Evolutionary conservation across 805 yeast genomes (phyloP), one percentile per base, ranked within the genome.

Genomic region (Ogataea pini): DNA sequence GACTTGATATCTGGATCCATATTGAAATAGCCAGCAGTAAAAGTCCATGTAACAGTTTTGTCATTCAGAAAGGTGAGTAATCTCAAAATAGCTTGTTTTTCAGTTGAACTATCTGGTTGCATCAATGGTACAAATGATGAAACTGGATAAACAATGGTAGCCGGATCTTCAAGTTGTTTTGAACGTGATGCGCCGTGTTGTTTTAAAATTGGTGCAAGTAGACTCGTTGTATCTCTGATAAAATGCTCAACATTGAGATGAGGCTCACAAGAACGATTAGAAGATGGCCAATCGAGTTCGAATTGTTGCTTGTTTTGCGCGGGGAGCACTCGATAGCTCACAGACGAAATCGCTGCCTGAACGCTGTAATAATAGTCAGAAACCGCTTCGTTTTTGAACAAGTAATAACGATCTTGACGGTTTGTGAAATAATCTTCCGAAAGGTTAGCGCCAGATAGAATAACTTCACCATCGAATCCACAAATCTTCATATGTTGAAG

Each of bases 1-100:
- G 70, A 68, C 60, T 80, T 83, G 44, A 88, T 83, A 33, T 82
- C 82, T 0, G 95, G 88, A 33, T 85, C 79, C 81, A 94, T 85
- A 65, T 94, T 94, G 73, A 94, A 94, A 65, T 94, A 94, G 2
- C 99, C 99, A 0, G 98, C 97, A 0, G 99, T 94, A 59, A 94
- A 84, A 55, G 87, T 78, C 95, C 96, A 92, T 44, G 74, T 75
- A 22, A 83, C 75, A 10, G 69, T 60, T 20, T 81, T 75, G 34
- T 81, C 71, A 58, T 80, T 80, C 42, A 80, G 70, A 49, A 73
- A 75, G 2, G 88, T 76, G 36, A 88, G 70, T 3, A 87, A 64
- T 25, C 84, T 70, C 33, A 86, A 66, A 27, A 92, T 70, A 0
- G 87, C 81, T 7, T 83, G 83, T 54, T 85, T 83, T 62, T 94